Evolutionary conservation across 371 early-diverging fungal genomes (phyloP).

Genomic region (Apophysomyces trapeziformis): DNA sequence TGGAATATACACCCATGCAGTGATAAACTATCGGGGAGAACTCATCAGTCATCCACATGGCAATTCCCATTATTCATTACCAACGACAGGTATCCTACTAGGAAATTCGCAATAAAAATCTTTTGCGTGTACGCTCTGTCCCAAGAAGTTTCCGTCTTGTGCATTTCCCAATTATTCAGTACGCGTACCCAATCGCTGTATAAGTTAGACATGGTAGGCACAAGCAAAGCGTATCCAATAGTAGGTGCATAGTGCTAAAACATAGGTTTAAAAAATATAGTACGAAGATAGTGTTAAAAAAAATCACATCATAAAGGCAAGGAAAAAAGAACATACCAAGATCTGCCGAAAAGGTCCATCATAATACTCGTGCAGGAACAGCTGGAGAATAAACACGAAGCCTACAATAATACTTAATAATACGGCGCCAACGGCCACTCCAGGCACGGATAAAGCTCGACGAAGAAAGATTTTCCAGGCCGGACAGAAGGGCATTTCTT

Average conservation of each 20-base stretch:
- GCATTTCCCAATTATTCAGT: conserved; percentile 85
- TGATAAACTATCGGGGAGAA: conserved; percentile 58
- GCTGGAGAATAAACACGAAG: conserved; percentile 74
- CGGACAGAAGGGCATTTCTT: conserved; percentile 71
- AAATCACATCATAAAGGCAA: not conserved
- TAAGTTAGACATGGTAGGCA: conserved; percentile 71
- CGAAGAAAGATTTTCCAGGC: conserved; percentile 72
- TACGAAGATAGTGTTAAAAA: not conserved
- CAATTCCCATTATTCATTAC: conserved; percentile 22
- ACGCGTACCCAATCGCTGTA: conserved; percentile 68
- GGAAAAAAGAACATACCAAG: conserved; percentile 30
- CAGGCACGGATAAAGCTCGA: conserved; percentile 61
- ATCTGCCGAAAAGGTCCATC: conserved; percentile 69
- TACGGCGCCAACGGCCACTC: conserved; percentile 65
- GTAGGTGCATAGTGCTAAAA: conserved; percentile 72
- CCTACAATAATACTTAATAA: conserved; percentile 68
- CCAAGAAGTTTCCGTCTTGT: conserved; percentile 74
- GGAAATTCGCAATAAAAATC: conserved; percentile 83
- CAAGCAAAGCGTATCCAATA: conserved; percentile 72
- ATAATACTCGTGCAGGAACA: conserved; percentile 82
- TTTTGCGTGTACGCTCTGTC: conserved; percentile 77
- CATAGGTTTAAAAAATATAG: conserved; percentile 2
- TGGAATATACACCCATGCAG: conserved; percentile 89
- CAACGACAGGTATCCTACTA: conserved; percentile 80
- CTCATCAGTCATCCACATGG: not conserved